Evolutionary conservation across 495 filamentous ascomycete genomes (phyloP), one percentile per base, ranked within the genome.

Genomic region (Podospora australis): DNA sequence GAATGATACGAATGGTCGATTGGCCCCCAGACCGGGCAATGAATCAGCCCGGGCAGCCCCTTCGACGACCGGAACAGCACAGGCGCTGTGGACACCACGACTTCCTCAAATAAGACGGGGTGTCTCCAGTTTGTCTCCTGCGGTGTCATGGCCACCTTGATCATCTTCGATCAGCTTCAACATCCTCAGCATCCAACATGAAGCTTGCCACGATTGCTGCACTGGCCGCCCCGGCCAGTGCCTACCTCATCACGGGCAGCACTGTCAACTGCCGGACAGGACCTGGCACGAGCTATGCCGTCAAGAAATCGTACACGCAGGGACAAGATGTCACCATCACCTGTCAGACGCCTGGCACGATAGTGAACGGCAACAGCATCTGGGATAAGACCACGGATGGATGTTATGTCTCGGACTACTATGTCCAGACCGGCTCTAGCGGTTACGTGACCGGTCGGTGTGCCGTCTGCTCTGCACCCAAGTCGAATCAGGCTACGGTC

Each of bases 301-400:
- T 57, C 16, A 34, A 43, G 13, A 49, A 35, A 21, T 39, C 44
- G 9, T 60, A 57, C 44, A 41, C 29, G 2, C 30, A 53, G 49
- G 54, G 50, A 24, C 21, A 34, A 1, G 53, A 59, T 20, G 41
- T 59, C 36, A 45, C 46, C 19, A 39, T 59, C 41, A 46, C 19
- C 26, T 59, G 56, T 49, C 56, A 59, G 47, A 59, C 46, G 4
- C 39, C 46, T 2, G 56, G 56, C 25, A 39, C 50, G 8, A 36
- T 17, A 24, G 23, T 59, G 41, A 36, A 47, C 34, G 50, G 48
- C 24, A 44, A 49, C 50, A 57, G 34, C 17, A 40, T 60, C 30
- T 60, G 57, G 54, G 57, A 58, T 48, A 60, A 60, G 47, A 60
- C 57, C 11, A n/a, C 28, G 11, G 49, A 60, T 35, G 57, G 57